Evolutionary conservation across 495 filamentous ascomycete species (phyloP).

Genomic region (Massariosphaeria phaeospora): DNA sequence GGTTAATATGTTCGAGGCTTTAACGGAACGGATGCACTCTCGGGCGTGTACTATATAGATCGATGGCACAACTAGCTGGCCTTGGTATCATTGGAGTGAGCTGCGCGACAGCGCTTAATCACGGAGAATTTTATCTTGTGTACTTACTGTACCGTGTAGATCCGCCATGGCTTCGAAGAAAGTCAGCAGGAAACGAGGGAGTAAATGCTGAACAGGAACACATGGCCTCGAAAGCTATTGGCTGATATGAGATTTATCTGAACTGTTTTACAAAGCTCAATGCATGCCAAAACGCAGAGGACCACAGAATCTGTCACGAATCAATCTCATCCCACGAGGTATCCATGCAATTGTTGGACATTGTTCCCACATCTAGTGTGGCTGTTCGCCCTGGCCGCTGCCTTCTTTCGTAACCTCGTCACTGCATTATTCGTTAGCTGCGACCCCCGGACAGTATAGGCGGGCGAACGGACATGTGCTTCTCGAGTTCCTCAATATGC

Average conservation of each 20-base stretch:
- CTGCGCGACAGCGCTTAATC: no score
- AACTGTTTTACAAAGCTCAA: not conserved
- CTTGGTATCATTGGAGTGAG: no score
- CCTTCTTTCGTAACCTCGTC: conserved; percentile 25
- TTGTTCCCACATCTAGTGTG: not conserved
- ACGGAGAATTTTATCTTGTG: no score
- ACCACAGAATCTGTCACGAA: no score
- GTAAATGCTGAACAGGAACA: not conserved
- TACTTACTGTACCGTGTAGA: no score
- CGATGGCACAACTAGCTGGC: no score
- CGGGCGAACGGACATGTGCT: conserved; percentile 29
- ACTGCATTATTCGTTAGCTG: conserved; percentile 11
- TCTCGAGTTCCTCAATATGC: conserved; percentile 65
- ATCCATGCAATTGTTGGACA: not conserved
- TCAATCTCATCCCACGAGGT: not conserved
- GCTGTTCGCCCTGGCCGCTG: conserved; percentile 20
- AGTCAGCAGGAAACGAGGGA: no score
- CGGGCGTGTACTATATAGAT: no score
- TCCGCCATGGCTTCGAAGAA: no score
- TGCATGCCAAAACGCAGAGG: conserved; percentile 1
- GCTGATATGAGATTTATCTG: not conserved
- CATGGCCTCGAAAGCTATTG: not conserved
- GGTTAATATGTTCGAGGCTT: no score
- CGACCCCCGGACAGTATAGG: not conserved
- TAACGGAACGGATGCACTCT: no score